Evolutionary conservation across 345 rosid species (phyloP).

Genomic region (Hirschfeldia incana): DNA sequence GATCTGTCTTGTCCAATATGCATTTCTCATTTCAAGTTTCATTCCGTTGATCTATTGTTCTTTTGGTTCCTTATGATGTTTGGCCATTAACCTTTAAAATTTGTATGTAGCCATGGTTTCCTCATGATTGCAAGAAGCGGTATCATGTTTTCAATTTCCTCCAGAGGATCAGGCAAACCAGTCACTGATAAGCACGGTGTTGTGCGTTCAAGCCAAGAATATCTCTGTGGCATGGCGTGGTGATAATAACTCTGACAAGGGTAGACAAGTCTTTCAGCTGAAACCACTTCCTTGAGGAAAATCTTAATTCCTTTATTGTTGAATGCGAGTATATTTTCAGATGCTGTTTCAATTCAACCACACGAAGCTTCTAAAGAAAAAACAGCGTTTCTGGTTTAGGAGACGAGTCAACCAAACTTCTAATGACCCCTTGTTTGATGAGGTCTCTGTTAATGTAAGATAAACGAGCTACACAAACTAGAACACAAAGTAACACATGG

Average conservation of each 20-base stretch:
- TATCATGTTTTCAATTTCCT: slow-evolving; percentile 30
- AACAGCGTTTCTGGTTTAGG: slow-evolving; percentile 29
- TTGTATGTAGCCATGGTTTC: slow-evolving; percentile 68
- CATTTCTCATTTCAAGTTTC: slow-evolving; percentile 68
- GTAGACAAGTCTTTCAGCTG: slow-evolving; percentile 72
- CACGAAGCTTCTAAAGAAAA: slow-evolving; percentile 37
- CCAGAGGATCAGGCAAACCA: slow-evolving; percentile 29
- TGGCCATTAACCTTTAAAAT: not conserved
- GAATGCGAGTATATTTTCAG: no score
- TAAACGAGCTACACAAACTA: no score
- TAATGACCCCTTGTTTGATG: slow-evolving; percentile 74
- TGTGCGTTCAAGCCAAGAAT: slow-evolving; percentile 17
- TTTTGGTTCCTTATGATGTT: not conserved
- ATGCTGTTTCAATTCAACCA: no score
- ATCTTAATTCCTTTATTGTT: no score
- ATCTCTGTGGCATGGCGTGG: slow-evolving; percentile 89
- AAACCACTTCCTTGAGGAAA: slow-evolving; percentile 52
- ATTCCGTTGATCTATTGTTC: not conserved
- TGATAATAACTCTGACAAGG: slow-evolving; percentile 52
- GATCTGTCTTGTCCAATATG: slow-evolving; percentile 53
- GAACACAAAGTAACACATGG: no score
- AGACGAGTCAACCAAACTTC: slow-evolving; percentile 44
- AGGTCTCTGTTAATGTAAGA: no score
- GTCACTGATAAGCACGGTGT: slow-evolving; percentile 14
- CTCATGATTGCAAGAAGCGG: slow-evolving; percentile 52